A percentile compares a stretch with the other conserved stretches of the same genome.
phyloP scores from a whole-genome alignment of 805 yeast genomes.

The Cyberlindnera euphorbiiphila region DNA sequence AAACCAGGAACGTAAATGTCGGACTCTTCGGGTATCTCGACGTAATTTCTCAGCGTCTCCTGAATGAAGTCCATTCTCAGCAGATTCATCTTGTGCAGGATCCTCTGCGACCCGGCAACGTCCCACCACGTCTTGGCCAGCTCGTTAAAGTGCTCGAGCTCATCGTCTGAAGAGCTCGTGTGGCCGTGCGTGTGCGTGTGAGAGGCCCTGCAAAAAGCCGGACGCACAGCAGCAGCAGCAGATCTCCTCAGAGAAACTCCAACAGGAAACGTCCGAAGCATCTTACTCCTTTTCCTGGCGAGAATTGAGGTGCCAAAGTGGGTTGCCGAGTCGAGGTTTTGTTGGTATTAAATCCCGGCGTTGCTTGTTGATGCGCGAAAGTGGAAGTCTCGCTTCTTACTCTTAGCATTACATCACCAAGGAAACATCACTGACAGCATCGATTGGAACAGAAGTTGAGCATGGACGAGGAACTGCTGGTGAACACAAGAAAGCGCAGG shows the following conservation, averaged over 20 bases:
- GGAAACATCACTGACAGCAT: background rate
- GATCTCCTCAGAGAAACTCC: background rate
- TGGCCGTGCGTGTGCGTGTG: slow-evolving; percentile 10
- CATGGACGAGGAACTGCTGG: slow-evolving; percentile 45
- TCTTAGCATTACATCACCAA: background rate
- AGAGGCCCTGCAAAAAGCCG: slow-evolving; percentile 1
- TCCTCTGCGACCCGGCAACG: slow-evolving; percentile 85
- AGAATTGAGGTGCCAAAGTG: too few relatives aligned
- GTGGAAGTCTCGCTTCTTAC: too few relatives aligned
- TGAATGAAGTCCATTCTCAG: slow-evolving; percentile 84
- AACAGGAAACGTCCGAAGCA: background rate
- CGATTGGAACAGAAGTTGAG: background rate
- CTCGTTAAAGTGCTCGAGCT: slow-evolving; percentile 75
- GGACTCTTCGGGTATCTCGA: slow-evolving; percentile 16
- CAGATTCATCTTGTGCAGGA: slow-evolving; percentile 91
- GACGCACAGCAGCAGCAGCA: background rate
- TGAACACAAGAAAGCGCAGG: slow-evolving; percentile 72
- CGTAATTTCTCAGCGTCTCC: slow-evolving; percentile 42
- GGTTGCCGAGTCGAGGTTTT: too few relatives aligned
- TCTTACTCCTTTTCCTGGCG: too few relatives aligned
- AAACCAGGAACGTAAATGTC: slow-evolving; percentile 76
- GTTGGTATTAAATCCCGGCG: too few relatives aligned
- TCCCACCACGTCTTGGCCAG: slow-evolving; percentile 99
- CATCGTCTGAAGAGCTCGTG: slow-evolving; percentile 51
- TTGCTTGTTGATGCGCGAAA: too few relatives aligned